Conservation (phyloP, 805 yeast genomes). For the Phaffomyces antillensis region DNA sequence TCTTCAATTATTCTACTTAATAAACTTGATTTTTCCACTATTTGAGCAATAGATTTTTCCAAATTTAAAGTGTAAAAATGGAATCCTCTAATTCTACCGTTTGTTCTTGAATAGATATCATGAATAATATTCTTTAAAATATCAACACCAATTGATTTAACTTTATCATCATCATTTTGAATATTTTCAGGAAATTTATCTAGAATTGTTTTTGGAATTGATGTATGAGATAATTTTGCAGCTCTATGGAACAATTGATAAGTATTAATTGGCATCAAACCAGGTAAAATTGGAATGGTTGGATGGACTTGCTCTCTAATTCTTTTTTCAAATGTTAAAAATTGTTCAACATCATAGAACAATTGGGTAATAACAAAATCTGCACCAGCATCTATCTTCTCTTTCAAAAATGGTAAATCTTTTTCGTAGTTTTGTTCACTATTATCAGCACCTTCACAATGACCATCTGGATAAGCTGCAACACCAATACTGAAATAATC, state of each 20-base stretch:
- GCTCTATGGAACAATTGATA: conserved; percentile 79
- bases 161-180: conserved; percentile 69
- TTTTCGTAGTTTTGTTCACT: conserved; percentile 54
- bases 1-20: conserved; percentile 42
- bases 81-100: conserved; percentile 64
- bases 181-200: conserved; percentile 47
- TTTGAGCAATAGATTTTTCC: conserved; percentile 86
- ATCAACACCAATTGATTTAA: conserved; percentile 78
- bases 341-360: conserved; percentile 81
- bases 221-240: conserved; percentile 81
- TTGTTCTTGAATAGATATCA: conserved; percentile 44
- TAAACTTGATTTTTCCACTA: conserved; percentile 56
- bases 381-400: conserved; percentile 91
- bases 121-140: conserved; percentile 58
- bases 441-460: conserved; percentile 75
- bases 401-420: conserved; percentile 75
- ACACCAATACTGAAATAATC: conserved; percentile 91
- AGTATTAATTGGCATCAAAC: conserved; percentile 87
- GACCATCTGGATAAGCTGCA: conserved; percentile 98
- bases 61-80: conserved; percentile 91
- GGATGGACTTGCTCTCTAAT: conserved; percentile 36
- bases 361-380: conserved; percentile 88
- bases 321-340: conserved; percentile 52
- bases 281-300: conserved; percentile 66
- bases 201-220: conserved; percentile 55